A percentile compares a stretch with the other conserved stretches of the same genome.
Evolutionary conservation across 2,329 filamentous ascomycete genomes (phyloP).

Genomic region (Colletotrichum paranaense): DNA sequence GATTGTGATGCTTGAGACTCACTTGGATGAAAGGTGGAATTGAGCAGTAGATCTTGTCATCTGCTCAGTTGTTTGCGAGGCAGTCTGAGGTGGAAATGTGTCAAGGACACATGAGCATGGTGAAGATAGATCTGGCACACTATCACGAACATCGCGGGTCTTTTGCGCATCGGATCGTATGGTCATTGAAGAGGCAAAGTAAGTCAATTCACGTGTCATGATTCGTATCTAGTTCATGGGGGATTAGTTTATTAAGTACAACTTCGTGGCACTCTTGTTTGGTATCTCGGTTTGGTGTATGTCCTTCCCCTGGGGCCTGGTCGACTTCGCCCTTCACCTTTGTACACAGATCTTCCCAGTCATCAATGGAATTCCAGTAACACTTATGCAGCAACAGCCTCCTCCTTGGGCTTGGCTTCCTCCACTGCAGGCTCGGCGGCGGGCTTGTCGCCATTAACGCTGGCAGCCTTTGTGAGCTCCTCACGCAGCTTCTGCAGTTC

Average conservation of each 20-base stretch:
- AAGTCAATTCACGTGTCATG: conserved; percentile 1
- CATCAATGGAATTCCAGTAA: background rate
- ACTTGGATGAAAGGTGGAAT: too few species aligned
- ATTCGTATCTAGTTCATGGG: conserved; percentile 22
- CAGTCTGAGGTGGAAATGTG: background rate
- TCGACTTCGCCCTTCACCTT: conserved; percentile 3
- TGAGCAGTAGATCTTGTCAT: too few species aligned
- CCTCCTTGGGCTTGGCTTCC: conserved; percentile 34
- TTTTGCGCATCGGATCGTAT: background rate
- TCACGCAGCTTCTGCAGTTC: conserved; percentile 44
- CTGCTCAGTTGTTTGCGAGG: background rate
- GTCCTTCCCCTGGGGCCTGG: background rate
- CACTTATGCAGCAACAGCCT: conserved; percentile 32
- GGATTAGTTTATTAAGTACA: conserved; percentile 31
- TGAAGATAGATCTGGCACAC: background rate
- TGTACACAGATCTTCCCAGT: conserved; percentile 18
- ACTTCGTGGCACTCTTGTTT: conserved; percentile 6
- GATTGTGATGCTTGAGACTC: too few species aligned
- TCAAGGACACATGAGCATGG: background rate
- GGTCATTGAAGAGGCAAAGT: background rate
- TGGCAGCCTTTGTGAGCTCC: conserved; percentile 47
- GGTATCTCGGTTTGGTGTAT: conserved; percentile 17
- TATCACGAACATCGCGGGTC: background rate
- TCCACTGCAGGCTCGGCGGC: conserved; percentile 42
- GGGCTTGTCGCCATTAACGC: conserved; percentile 50